Conservation (phyloP, 148 eudicot genomes). For the Silene conica region DNA sequence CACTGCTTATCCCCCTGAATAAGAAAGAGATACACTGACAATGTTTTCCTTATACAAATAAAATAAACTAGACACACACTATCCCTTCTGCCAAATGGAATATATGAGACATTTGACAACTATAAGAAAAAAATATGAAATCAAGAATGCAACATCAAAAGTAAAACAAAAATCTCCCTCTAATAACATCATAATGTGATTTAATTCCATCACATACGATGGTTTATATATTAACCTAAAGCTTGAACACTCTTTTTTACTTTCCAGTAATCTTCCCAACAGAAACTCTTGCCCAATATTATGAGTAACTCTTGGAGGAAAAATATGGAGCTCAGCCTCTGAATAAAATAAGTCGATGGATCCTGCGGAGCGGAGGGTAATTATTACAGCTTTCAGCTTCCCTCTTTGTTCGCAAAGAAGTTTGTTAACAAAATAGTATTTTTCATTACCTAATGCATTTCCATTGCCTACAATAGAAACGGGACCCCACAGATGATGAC, state of each 20-base stretch:
- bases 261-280: not conserved
- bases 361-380: not conserved
- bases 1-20: conserved; percentile 77
- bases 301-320: not conserved
- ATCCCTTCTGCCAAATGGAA: not conserved
- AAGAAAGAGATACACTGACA: conserved; percentile 12
- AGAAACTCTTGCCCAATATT: not conserved
- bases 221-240: not conserved
- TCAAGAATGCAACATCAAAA: not conserved
- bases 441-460: not conserved
- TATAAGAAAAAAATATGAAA: not conserved
- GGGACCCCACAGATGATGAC: too few species aligned
- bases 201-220: not conserved
- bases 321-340: not conserved
- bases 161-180: not conserved
- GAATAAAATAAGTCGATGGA: not conserved
- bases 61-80: not conserved
- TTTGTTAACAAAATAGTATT: not conserved
- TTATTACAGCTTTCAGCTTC: not conserved
- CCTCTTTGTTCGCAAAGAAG: not conserved
- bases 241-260: not conserved
- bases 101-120: not conserved
- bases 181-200: not conserved
- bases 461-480: not conserved
- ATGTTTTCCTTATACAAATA: not conserved